Percentiles rank a stretch among this genome's conserved stretches.
Conservation (phyloP, 2,329 filamentous ascomycete genomes). For the Coniochaeta sp. region DNA sequence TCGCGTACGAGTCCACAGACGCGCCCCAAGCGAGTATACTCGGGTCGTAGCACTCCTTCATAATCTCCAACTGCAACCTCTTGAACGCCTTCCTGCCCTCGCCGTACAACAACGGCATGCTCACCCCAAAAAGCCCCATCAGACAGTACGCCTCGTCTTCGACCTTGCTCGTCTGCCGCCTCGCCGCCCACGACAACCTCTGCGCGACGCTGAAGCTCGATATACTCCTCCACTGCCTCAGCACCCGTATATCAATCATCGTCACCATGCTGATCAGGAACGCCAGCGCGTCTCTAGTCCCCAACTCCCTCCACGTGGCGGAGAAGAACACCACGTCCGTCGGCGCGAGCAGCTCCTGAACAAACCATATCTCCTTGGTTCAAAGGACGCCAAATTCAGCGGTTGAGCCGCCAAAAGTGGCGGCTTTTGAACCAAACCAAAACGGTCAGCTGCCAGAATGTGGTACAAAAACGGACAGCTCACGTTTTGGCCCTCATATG, state of each 20-base stretch:
- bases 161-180: constrained; percentile 13
- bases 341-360: constrained; percentile 1
- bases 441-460: too few relatives aligned
- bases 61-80: neutral
- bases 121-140: constrained; percentile 19
- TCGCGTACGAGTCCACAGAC: neutral
- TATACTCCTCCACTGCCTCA: neutral
- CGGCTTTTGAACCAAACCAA: too few relatives aligned
- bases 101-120: constrained; percentile 20
- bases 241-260: neutral
- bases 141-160: constrained; percentile 21
- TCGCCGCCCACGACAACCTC: constrained; percentile 17
- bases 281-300: neutral
- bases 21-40: neutral
- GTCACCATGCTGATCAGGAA: neutral
- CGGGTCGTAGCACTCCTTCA: constrained; percentile 1
- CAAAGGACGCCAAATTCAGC: too few relatives aligned
- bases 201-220: constrained; percentile 4
- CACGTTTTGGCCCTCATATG: too few relatives aligned
- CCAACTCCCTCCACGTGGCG: neutral
- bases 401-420: too few relatives aligned
- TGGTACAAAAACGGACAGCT: too few relatives aligned
- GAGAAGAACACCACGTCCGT: neutral
- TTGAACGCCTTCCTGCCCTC: constrained; percentile 7
- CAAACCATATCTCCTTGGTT: too few relatives aligned